These are phyloP conservation scores for Rhizopus sp. DNA, from an alignment of 371 early-diverging fungal species.

Conservation along the genomic window DNA sequence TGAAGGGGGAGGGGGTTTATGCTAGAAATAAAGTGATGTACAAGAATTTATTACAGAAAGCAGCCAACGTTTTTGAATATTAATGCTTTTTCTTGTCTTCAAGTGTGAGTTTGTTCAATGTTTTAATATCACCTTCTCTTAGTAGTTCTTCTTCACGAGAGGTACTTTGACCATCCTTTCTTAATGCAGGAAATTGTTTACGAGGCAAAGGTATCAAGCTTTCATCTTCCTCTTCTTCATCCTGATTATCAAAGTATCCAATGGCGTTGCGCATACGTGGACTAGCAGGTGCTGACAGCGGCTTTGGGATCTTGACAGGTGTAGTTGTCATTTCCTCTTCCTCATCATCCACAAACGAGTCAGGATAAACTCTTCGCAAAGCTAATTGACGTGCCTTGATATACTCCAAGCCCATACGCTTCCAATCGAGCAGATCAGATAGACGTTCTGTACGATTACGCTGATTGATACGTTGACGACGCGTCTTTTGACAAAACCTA, in stretches of 20 bases:
- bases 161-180: slow-evolving; percentile 17
- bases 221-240: slow-evolving; percentile 43
- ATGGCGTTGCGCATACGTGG: slow-evolving; percentile 56
- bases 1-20: not conserved
- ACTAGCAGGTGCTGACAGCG: slow-evolving; percentile 78
- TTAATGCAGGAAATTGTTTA: slow-evolving; percentile 33
- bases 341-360: slow-evolving; percentile 67
- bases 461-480: slow-evolving; percentile 96
- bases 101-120: slow-evolving; percentile 39
- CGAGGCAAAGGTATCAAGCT: slow-evolving; percentile 21
- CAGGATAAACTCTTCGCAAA: slow-evolving; percentile 87
- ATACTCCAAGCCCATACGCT: slow-evolving; percentile 96
- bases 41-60: not conserved
- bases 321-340: slow-evolving; percentile 46
- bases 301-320: slow-evolving; percentile 65
- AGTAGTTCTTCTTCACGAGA: slow-evolving; percentile 48
- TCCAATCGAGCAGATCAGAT: slow-evolving; percentile 96
- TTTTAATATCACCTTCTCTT: slow-evolving; percentile 52
- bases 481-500: slow-evolving; percentile 89
- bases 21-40: slow-evolving; percentile 1
- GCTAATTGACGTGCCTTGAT: slow-evolving; percentile 95
- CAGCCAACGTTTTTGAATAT: slow-evolving; percentile 8
- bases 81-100: slow-evolving; percentile 21
- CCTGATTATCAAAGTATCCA: slow-evolving; percentile 22
- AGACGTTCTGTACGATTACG: slow-evolving; percentile 96